Conservation (phyloP, 306 rosid species). For the Lotus japonicus region DNA sequence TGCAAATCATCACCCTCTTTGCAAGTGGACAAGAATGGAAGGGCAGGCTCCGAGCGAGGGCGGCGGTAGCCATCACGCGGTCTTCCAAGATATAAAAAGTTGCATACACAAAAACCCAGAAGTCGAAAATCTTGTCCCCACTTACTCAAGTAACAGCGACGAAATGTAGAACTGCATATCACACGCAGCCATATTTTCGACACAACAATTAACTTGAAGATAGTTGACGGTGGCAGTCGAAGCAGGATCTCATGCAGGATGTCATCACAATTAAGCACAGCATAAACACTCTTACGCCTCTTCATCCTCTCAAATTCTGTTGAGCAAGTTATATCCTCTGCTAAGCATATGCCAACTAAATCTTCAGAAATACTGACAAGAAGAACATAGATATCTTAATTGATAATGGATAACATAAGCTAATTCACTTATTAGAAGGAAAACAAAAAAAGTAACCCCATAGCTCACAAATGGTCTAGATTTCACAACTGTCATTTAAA, state of each 20-base stretch:
- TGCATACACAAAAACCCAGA: constrained; percentile 67
- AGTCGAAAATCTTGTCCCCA: constrained; percentile 54
- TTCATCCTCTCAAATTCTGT: constrained; percentile 28
- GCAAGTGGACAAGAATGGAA: constrained; percentile 61
- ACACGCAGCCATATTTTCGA: constrained; percentile 66
- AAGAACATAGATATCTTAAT: neutral
- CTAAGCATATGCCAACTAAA: constrained; percentile 12
- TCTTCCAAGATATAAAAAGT: constrained; percentile 54
- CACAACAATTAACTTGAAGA: constrained; percentile 35
- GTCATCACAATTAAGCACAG: constrained; percentile 58
- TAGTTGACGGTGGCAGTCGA: constrained; percentile 50
- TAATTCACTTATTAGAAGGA: neutral
- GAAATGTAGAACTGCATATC: constrained; percentile 51
- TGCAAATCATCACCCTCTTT: constrained; percentile 69
- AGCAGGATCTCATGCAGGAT: constrained; percentile 58
- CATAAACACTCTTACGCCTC: constrained; percentile 22
- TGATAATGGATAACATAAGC: neutral
- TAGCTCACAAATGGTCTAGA: neutral
- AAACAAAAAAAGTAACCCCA: neutral
- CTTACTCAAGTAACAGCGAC: constrained; percentile 26
- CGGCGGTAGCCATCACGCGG: constrained; percentile 50
- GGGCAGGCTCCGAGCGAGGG: constrained; percentile 61
- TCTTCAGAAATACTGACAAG: constrained; percentile 15
- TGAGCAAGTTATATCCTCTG: constrained; percentile 28
- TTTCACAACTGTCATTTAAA: neutral